Evolutionary conservation across 148 eudicot genomes (phyloP), one percentile per base, ranked within the genome.

Genomic region (Agrostemma githago): DNA sequence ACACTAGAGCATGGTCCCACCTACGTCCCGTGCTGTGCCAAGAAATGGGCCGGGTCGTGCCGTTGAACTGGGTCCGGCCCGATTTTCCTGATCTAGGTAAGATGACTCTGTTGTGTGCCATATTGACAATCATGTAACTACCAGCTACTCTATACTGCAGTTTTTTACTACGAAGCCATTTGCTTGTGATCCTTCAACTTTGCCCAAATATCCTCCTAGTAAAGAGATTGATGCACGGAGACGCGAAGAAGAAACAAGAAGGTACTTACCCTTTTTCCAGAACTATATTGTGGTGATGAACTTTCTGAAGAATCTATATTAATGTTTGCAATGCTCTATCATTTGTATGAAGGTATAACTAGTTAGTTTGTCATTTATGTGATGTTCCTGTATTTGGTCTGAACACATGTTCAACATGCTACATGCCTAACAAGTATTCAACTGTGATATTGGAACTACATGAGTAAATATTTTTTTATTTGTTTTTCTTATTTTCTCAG

Each of bases 121-220:
- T 48, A 48, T 48, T 48, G 60, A 9, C 60, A 46, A 57, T 9
- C 57, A 67, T 68, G 19, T 75, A 12, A 38, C 60, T 61, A 15
- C 7, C 10, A 17, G 14, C 26, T 65, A 34, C 68, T 68, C 72
- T 51, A 15, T 39, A 44, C 40, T 68, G 76, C 90, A 93, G 98
- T 89, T 87, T 88, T 93, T 93, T 78, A 86, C 80, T 44, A 79
- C 86, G 39, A 48, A 79, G 72, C 96, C 98, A 54, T 66, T 81
- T 79, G 85, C 98, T 75, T 90, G 98, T 65, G 89, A 88, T 83
- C 96, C 98, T 68, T 85, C 93, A 73, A 81, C 81, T 79, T 81
- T 93, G 79, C 98, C 98, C 51, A 88, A 89, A 79, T 93, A 87
- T 84, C 94, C 96, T 74, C 96, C 98, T 53, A 93, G 94, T 89